Evolutionary conservation across 306 rosid species (phyloP).

Genomic region (Malus orientalis): DNA sequence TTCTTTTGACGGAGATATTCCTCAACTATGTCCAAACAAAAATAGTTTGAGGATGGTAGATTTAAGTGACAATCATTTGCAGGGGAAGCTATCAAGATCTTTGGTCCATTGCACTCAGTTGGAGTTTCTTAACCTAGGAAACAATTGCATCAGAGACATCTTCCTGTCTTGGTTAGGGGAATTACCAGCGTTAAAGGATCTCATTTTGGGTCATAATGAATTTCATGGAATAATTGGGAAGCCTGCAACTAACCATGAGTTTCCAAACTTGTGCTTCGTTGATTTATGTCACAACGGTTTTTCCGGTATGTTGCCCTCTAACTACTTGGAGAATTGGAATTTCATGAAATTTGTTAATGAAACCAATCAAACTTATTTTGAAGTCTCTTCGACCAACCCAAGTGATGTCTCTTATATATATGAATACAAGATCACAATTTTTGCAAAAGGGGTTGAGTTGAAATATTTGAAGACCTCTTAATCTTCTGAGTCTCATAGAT

Average conservation of each 20-base stretch:
- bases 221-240: not conserved
- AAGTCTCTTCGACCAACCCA: not conserved
- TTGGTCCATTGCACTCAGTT: not conserved
- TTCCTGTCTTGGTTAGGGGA: too few relatives aligned
- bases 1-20: not conserved
- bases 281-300: too few relatives aligned
- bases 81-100: too few relatives aligned
- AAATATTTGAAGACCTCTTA: not conserved
- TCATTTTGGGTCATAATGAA: not conserved
- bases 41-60: not conserved
- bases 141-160: too few relatives aligned
- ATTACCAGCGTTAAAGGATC: not conserved
- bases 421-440: too few relatives aligned
- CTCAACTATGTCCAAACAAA: not conserved
- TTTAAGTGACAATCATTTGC: too few relatives aligned
- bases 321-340: not conserved
- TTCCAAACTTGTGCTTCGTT: too few relatives aligned
- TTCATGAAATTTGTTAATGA: too few relatives aligned
- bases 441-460: not conserved
- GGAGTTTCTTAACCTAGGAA: not conserved
- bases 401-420: fast-evolving
- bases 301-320: too few relatives aligned
- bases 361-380: too few relatives aligned
- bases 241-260: not conserved
- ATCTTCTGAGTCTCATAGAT: not conserved